Percentiles rank a stretch among this genome's conserved stretches.
phyloP scores from a whole-genome alignment of 257 asterid species.

The Primulina huaijiensis region DNA sequence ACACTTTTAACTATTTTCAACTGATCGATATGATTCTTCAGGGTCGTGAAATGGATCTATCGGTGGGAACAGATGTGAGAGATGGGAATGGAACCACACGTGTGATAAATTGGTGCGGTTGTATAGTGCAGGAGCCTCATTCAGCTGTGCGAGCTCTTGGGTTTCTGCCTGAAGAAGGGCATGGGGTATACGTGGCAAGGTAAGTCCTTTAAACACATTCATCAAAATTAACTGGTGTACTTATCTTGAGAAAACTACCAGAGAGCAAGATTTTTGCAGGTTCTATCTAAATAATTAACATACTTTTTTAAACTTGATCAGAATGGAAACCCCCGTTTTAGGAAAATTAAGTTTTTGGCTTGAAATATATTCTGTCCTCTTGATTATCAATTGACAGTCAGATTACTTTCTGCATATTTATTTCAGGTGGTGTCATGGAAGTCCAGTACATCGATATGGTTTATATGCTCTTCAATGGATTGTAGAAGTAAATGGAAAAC shows the following conservation, averaged over 20 bases:
- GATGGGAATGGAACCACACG: constrained; percentile 91
- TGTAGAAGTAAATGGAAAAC: constrained; percentile 91
- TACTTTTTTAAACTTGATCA: constrained; percentile 5
- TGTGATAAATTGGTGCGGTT: constrained; percentile 92
- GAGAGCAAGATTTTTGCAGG: neutral
- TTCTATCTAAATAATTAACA: neutral
- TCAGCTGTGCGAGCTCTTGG: constrained; percentile 98
- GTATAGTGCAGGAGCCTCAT: constrained; percentile 91
- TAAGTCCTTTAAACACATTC: constrained; percentile 27
- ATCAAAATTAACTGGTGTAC: neutral
- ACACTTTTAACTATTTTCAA: neutral
- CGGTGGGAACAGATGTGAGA: constrained; percentile 91
- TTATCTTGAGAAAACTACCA: neutral
- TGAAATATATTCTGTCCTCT: neutral
- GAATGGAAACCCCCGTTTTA: neutral
- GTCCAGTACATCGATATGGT: constrained; percentile 93
- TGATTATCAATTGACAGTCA: neutral
- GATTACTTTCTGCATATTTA: constrained; percentile 14
- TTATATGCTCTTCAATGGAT: constrained; percentile 97
- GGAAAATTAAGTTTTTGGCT: neutral
- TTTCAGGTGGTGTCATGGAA: constrained; percentile 97
- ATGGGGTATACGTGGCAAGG: constrained; percentile 97
- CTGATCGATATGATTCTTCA: constrained; percentile 36
- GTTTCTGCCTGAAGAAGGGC: constrained; percentile 94
- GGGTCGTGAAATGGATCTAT: constrained; percentile 83